Conservation (phyloP, 352 stramenopile species). For the Pythium coloratum region DNA sequence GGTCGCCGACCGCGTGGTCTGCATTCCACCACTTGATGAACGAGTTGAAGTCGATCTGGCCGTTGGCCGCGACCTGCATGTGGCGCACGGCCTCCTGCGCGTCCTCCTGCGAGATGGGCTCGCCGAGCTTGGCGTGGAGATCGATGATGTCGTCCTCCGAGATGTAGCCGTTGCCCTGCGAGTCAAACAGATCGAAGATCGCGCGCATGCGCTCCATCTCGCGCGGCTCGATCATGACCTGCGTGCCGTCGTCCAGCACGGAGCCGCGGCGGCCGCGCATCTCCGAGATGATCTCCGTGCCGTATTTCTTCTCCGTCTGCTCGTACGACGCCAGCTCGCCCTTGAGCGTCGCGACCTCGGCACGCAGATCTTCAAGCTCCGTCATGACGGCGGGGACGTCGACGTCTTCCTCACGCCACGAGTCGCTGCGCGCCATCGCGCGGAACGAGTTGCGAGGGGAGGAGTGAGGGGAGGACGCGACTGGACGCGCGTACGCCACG, state of each 20-base stretch:
- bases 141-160: slow-evolving; percentile 74
- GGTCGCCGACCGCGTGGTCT: slow-evolving; percentile 60
- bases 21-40: slow-evolving; percentile 92
- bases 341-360: slow-evolving; percentile 66
- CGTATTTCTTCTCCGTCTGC: slow-evolving; percentile 78
- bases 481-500: slow-evolving; percentile 65
- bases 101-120: slow-evolving; percentile 77
- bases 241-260: slow-evolving; percentile 76
- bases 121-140: slow-evolving; percentile 79
- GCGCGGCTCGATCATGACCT: slow-evolving; percentile 73
- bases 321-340: slow-evolving; percentile 75
- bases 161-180: slow-evolving; percentile 80
- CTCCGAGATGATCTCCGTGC: slow-evolving; percentile 50
- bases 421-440: slow-evolving; percentile 54
- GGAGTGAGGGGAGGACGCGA: slow-evolving; percentile 63
- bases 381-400: slow-evolving; percentile 62
- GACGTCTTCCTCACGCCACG: slow-evolving; percentile 77
- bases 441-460: slow-evolving; percentile 51
- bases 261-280: slow-evolving; percentile 58
- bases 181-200: slow-evolving; percentile 84
- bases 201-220: slow-evolving; percentile 87
- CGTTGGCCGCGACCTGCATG: slow-evolving; percentile 60
- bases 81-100: slow-evolving; percentile 65
- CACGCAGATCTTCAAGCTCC: slow-evolving; percentile 77
- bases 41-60: slow-evolving; percentile 82